Conservation (phyloP, 1,139 yeast genomes). For the Yamadazyma kanchanaburiensis region DNA sequence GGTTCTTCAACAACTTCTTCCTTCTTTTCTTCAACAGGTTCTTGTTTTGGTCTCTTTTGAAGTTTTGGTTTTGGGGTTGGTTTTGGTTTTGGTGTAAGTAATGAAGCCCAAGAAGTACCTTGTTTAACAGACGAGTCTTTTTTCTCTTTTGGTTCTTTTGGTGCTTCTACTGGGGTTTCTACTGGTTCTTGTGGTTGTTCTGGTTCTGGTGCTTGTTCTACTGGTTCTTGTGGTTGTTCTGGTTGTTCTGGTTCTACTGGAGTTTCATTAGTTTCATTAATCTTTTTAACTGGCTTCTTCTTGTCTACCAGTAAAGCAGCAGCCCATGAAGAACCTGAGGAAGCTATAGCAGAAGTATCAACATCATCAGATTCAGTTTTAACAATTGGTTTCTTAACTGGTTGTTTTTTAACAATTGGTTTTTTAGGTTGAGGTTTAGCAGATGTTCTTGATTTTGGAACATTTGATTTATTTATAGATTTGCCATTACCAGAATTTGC, state of each 20-base stretch:
- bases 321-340: constrained; percentile 44
- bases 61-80: constrained; percentile 16
- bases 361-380: constrained; percentile 9
- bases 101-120: constrained; percentile 52
- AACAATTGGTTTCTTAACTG: constrained; percentile 5
- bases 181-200: constrained; percentile 2
- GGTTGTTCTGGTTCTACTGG: too few species aligned
- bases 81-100: constrained; percentile 53
- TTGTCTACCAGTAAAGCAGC: constrained; percentile 44
- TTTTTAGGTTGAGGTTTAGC: constrained; percentile 5
- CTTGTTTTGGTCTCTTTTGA: constrained; percentile 9
- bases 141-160: not conserved
- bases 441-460: constrained; percentile 3
- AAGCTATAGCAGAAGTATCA: constrained; percentile 16
- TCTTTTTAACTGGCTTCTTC: constrained; percentile 23
- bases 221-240: constrained; percentile 12
- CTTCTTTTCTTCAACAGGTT: constrained; percentile 11
- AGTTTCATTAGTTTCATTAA: not conserved
- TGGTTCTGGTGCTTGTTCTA: constrained; percentile 7
- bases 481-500: constrained; percentile 3
- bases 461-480: not conserved
- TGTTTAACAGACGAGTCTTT: constrained; percentile 16
- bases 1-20: constrained; percentile 4
- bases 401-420: constrained; percentile 7
- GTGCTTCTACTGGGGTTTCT: constrained; percentile 1